Base-by-base conservation (phyloP, 306 rosid genomes). In the Casuarina cunninghamiana region DNA sequence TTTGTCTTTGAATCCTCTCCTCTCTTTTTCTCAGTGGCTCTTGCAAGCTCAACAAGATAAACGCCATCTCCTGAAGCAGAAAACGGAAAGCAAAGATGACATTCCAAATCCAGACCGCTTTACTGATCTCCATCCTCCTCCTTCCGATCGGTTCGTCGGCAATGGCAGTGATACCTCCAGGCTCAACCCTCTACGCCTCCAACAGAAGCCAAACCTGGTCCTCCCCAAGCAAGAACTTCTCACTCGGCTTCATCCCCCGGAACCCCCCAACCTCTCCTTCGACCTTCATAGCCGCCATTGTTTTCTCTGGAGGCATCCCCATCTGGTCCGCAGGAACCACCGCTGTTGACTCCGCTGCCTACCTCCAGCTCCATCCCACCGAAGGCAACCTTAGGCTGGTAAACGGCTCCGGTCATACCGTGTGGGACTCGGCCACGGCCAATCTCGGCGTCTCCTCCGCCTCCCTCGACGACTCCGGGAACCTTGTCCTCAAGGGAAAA, bases 391-490 rank as follows among this genome's bases (percentile, higher is more conserved):
- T 93, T 49, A 88, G 79, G 38, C 91, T 91, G 41, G 70, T 86
- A 46, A 84, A 84, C 48, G 91, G 96, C 77, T 84, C 97, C 58
- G 88, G 87, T 76, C 46, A 80, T 49, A 75, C 78, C 69, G 53
- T 88, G 32, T 93, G 94, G 96, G 83, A 84, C 43, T 88, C 96
- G 57, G 48, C 62, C 26, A 93, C 96, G n/a, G 44, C 83, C 61
- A 51, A 73, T 83, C 82, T 50, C 35, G 91, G 87, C 21, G 89
- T 88, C 78, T 66, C 96, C 60, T 85, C 90, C 17, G 93, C 89
- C 6, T 17, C 61, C 15, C 62, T 93, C 2, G 73, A 75, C 21
- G 89, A 85, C 32, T 26, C n/a, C 8, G 97, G 97, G 42, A 79
- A 85, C 81, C 54, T 93, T 6, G 80, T 82, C 0, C 87, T 93